Base-by-base conservation (phyloP, 805 yeast species). In the Metschnikowia dekortorum region DNA sequence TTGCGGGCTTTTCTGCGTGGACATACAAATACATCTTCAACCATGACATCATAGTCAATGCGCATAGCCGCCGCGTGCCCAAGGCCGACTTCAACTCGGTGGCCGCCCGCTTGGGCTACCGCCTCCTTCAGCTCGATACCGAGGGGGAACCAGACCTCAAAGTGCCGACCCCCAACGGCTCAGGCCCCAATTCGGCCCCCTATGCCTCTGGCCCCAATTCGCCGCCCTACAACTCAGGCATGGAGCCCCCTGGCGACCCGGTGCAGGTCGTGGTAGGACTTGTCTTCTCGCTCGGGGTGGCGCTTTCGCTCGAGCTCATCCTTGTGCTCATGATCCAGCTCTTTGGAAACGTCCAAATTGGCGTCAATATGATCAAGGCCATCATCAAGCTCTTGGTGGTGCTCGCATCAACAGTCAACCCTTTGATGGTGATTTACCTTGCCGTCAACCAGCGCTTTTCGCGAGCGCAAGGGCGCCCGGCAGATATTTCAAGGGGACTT, bases 331-430 rank as follows among this genome's bases (percentile, higher is more conserved):
- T 72, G 65, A 64, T 70, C 50, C 76, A 74, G 53, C 60, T 72
- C 39, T 57, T 61, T 10, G 66, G 62, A 39, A 28, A 45, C 22
- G 44, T 57, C 22, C 53, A 59, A 22, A 55, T 59, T 33, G 58
- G 60, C 4, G 54, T 70, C 44, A 29, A 60, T 11, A 63, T 73
- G 38, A 75, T 80, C 68, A 66, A 67, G 39, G 13, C 71, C 26
- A 69, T 75, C 31, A 63, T 79, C 29, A 65, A 71, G 37, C 44
- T 62, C 8, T 59, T 78, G 40, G 70, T 75, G 31, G 46, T 75
- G 8, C 59, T 74, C 6, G 63, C 78, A 18, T 65, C 75, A 2
- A 63, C 74, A 18, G 51, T 75, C n/a, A 68, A 71, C 43, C 84
- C 84, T n/a, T 66, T 71, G 31, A 51, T 70, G 28, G 62, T 71